These are phyloP conservation scores for Xylaria sp. DNA, from an alignment of 2,329 filamentous ascomycete genomes.

Conservation along the genomic window DNA sequence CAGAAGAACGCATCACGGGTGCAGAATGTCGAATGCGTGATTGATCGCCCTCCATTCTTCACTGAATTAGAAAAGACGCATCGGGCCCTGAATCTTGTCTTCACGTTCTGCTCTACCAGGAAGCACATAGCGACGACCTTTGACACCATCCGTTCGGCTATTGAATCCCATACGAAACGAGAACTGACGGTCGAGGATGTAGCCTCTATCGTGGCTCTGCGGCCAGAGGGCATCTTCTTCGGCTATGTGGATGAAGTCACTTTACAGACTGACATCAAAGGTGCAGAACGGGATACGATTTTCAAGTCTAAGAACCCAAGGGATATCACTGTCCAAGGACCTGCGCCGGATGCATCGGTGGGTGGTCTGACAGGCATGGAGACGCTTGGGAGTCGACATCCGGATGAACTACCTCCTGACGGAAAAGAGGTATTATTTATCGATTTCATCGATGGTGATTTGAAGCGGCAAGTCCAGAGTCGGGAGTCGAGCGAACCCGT, in stretches of 20 bases:
- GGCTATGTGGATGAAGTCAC: constrained; percentile 79
- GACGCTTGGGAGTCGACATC: constrained; percentile 33
- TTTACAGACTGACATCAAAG: constrained; percentile 73
- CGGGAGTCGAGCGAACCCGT: constrained; percentile 68
- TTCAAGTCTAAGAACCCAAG: constrained; percentile 53
- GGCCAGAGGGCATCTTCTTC: constrained; percentile 76
- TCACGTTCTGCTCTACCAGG: constrained; percentile 88
- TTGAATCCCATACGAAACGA: constrained; percentile 74
- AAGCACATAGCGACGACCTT: constrained; percentile 91
- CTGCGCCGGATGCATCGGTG: constrained; percentile 51
- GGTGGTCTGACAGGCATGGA: constrained; percentile 50
- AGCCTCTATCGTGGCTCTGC: constrained; percentile 70
- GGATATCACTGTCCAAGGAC: constrained; percentile 45
- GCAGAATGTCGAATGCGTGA: constrained; percentile 31
- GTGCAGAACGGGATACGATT: constrained; percentile 58
- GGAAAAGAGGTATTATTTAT: constrained; percentile 74
- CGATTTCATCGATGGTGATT: constrained; percentile 85
- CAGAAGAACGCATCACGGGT: constrained; percentile 18
- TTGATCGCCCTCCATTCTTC: constrained; percentile 70
- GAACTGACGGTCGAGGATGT: constrained; percentile 71
- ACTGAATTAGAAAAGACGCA: constrained; percentile 69
- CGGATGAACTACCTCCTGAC: constrained; percentile 31
- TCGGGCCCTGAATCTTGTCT: constrained; percentile 82
- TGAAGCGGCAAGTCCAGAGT: constrained; percentile 72
- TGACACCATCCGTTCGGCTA: constrained; percentile 76